Percentiles rank a stretch among this genome's conserved stretches.
Evolutionary conservation across 2,329 filamentous ascomycete genomes (phyloP).

Genomic region (Talaromyces sp.): DNA sequence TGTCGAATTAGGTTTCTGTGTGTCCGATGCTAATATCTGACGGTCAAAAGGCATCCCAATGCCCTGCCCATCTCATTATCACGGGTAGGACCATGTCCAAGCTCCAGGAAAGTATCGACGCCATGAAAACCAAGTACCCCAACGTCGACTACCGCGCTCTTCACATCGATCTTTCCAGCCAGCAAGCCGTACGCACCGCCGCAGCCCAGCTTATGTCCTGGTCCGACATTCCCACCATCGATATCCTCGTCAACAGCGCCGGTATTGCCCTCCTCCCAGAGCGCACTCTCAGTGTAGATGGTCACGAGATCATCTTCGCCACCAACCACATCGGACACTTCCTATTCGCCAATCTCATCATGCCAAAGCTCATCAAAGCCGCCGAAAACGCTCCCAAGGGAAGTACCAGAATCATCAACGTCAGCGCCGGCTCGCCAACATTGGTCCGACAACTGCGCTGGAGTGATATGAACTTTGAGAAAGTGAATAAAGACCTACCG

Average conservation of each 20-base stretch:
- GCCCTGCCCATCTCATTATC: constrained; percentile 19
- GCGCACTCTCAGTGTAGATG: constrained; percentile 33
- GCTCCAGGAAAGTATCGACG: constrained; percentile 18
- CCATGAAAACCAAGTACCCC: constrained; percentile 20
- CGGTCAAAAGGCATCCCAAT: constrained; percentile 24
- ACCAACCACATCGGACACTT: constrained; percentile 45
- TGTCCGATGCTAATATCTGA: not conserved
- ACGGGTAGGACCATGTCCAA: constrained; percentile 21
- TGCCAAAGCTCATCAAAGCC: constrained; percentile 21
- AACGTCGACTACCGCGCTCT: constrained; percentile 26
- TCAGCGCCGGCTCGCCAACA: constrained; percentile 27
- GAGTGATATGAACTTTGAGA: constrained; percentile 35
- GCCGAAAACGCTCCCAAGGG: constrained; percentile 17
- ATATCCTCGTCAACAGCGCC: constrained; percentile 48
- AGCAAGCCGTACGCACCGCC: constrained; percentile 33
- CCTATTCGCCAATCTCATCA: constrained; percentile 34
- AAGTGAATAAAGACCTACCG: constrained; percentile 22
- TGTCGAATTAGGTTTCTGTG: not conserved
- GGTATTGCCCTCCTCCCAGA: constrained; percentile 38
- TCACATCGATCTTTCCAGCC: constrained; percentile 36
- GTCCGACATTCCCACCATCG: constrained; percentile 32
- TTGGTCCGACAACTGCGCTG: constrained; percentile 35
- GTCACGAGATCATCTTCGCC: constrained; percentile 40
- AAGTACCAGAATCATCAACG: constrained; percentile 30
- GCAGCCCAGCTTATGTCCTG: constrained; percentile 32